Base-by-base conservation (phyloP, 306 rosid genomes). In the Prinsepia uniflora region DNA sequence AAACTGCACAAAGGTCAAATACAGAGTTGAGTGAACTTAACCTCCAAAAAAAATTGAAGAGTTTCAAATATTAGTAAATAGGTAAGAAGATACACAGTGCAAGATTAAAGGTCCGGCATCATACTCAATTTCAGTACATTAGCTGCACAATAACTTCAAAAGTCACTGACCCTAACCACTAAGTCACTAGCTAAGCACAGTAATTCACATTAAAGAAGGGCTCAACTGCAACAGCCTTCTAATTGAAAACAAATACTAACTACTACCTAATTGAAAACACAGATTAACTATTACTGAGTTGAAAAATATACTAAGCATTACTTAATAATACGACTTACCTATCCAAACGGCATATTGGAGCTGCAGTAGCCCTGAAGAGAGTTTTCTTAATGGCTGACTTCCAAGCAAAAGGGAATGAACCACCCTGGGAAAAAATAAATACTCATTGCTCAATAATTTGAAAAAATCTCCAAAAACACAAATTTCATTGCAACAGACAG, bases 361-460 rank as follows among this genome's bases (percentile, higher is more conserved):
- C 96, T 10, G 75, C 82, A 72, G 80, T 78, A 57, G 97, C 97
- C 77, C 70, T 86, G 78, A 56, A 60, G 6, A 95, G 87, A 81
- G 80, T 81, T 85, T 78, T 87, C 75, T 91, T 95, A 55, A 95
- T 82, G 60, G 96, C 97, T 63, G 96, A 76, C 72, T 75, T 95
- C 99, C 99, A 91, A 59, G 86, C 86, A 82, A 81, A 95, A 79
- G 99, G 99, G 79, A 95, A 91, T 44, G 97, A 89, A 79, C 99
- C 99, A 72, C 99, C 99, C 99, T 95, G 83, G 74, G 60, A 61
- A 76, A 17, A 76, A 60, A 82, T 41, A 71, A 56, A 72, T 74
- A 76, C 70, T 12, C 73, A 76, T 55, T 41, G 72, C 71, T 81
- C 81, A 81, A 76, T 49, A 65, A 72, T 65, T 63, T 57, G 62